Evolutionary conservation across 2,329 filamentous ascomycete species (phyloP).

Genomic region (Macrophomina pseudophaseolina): DNA sequence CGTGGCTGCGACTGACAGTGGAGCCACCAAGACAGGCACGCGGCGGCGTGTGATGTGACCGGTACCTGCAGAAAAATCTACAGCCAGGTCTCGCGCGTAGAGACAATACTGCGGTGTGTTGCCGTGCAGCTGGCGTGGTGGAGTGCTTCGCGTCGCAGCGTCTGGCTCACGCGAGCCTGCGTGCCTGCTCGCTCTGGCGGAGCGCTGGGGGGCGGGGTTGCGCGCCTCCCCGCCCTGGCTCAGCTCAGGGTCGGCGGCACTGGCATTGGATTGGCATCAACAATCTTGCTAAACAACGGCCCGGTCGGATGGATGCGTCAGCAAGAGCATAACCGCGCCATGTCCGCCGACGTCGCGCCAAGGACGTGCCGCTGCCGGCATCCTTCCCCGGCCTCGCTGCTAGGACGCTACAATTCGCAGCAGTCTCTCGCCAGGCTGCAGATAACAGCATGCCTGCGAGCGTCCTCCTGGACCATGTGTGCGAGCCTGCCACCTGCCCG

Average conservation of each 20-base stretch:
- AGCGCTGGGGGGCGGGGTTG: background rate
- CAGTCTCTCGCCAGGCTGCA: background rate
- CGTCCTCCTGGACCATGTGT: background rate
- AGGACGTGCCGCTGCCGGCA: background rate
- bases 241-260: slow-evolving; percentile 4
- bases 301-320: slow-evolving; percentile 10
- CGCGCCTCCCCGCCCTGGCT: slow-evolving; percentile 1
- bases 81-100: background rate
- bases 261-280: background rate
- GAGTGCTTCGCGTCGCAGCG: slow-evolving; percentile 15
- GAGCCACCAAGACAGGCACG: slow-evolving; percentile 23
- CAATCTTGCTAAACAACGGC: background rate
- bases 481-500: background rate
- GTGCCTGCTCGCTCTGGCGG: background rate
- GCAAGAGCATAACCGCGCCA: slow-evolving; percentile 3
- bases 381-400: background rate
- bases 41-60: slow-evolving; percentile 10
- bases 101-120: slow-evolving; percentile 2
- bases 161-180: slow-evolving; percentile 16
- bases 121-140: slow-evolving; percentile 1
- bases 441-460: background rate
- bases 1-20: slow-evolving; percentile 20
- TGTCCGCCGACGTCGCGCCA: slow-evolving; percentile 5
- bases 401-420: background rate
- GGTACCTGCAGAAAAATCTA: slow-evolving; percentile 24